These are phyloP conservation scores for Globisporangium alternatum DNA, from an alignment of 352 stramenopile species.

Conservation along the genomic window DNA sequence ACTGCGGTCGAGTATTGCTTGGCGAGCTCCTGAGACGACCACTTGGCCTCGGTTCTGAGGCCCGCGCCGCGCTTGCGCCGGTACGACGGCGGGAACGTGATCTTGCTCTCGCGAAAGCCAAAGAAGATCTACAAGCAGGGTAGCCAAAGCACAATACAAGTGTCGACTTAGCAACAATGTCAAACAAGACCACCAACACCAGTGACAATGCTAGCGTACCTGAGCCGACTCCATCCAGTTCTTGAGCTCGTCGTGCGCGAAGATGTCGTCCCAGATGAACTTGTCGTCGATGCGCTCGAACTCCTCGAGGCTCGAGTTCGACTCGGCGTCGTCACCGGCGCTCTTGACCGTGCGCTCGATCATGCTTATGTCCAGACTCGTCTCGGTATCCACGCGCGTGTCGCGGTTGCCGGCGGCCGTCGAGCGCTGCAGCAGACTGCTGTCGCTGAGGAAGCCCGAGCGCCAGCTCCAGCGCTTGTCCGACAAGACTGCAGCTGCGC, in stretches of 20 bases:
- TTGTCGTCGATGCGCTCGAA: slow-evolving; percentile 29
- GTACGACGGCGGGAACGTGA: slow-evolving; percentile 77
- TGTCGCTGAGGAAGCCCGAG: slow-evolving; percentile 20
- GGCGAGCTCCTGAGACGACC: slow-evolving; percentile 25
- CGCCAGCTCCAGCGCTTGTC: slow-evolving; percentile 26
- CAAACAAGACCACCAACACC: not conserved
- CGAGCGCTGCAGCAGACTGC: slow-evolving; percentile 4
- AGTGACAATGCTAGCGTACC: not conserved
- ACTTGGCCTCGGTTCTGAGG: slow-evolving; percentile 12
- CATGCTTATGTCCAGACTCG: slow-evolving; percentile 32
- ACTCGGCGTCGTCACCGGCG: slow-evolving; percentile 3
- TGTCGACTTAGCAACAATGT: slow-evolving; percentile 7
- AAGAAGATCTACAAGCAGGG: slow-evolving; percentile 50
- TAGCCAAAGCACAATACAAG: not conserved
- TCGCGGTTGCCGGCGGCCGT: not conserved
- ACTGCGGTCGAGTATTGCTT: slow-evolving; percentile 61
- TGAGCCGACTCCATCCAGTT: slow-evolving; percentile 39
- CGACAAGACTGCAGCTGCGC: not conserved
- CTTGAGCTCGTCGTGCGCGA: slow-evolving; percentile 70
- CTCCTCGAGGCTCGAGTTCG: slow-evolving; percentile 24
- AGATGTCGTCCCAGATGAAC: slow-evolving; percentile 55
- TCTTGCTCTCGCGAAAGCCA: slow-evolving; percentile 71
- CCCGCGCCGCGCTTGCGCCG: slow-evolving; percentile 48
- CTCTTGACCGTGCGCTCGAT: slow-evolving; percentile 27
- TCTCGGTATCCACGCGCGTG: slow-evolving; percentile 10